Base-by-base conservation (phyloP, 192 early-diverging fungal genomes). In the Dispira simplex region DNA sequence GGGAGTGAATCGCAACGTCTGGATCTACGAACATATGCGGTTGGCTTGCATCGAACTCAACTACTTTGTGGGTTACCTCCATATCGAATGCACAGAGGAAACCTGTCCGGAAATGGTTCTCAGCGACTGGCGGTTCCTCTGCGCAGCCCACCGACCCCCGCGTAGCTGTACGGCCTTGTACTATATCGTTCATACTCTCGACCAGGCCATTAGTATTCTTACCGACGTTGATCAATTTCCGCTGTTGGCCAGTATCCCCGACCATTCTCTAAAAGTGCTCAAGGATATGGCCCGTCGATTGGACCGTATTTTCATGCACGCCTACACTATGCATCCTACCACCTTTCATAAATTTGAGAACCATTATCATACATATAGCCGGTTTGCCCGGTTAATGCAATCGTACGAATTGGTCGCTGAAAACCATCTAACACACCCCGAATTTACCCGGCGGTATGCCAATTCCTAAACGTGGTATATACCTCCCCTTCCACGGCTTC, bases 281-380 rank as follows among this genome's bases (percentile, higher is more conserved):
- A 81, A 87, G 65, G 83, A 81, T 47, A 91, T 96, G 65, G 89
- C 90, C 2, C 73, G 96, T n/a, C 69, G 96, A 39, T 78, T 98
- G 18, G 96, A 98, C 67, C 81, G 96, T n/a, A 86, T 98, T 26
- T 98, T 98, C 77, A 91, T 94, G 1, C 96, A 98, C 71, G 79
- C 90, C 6, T 98, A 89, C 71, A 94, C 84, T 66, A 90, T 93
- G 70, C 96, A 98, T 71, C 73, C 86, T 11, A 89, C 90, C 64
- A 70, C 90, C 8, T 98, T 97, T 75, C 85, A 88, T 55, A 76
- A 78, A 16, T 93, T 89, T 70, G 93, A 92, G 21, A 57, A 57
- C 55, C 55, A 57, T 27, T 57, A 57, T 26, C 55, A 57, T 21
- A 57, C 55, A 13, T 57, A 57, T 27, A 14, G 21, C 3, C 55